These are phyloP conservation scores for Lepidium sativum DNA, from an alignment of 345 rosid genomes.

Conservation along the genomic window DNA sequence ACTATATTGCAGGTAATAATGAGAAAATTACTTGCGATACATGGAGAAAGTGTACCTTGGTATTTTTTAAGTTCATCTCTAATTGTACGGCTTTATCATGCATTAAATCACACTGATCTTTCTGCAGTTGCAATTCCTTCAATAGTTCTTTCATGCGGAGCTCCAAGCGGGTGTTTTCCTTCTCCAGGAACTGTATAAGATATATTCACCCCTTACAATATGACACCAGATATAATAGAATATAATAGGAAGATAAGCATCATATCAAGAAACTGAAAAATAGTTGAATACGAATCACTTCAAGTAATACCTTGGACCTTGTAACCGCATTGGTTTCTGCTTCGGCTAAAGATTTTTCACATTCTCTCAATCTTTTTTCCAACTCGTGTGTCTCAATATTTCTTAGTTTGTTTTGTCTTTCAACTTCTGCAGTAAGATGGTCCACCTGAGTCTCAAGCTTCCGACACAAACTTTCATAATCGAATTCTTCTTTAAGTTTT, in stretches of 20 bases:
- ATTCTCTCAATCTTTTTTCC: conserved; percentile 50
- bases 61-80: conserved; percentile 39
- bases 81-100: conserved; percentile 40
- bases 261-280: conserved; percentile 2
- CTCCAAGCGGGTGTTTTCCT: conserved; percentile 53
- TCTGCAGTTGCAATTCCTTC: conserved; percentile 46
- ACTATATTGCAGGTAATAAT: not conserved
- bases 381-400: conserved; percentile 43
- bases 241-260: not conserved
- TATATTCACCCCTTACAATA: conserved; percentile 6
- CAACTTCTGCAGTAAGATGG: conserved; percentile 77
- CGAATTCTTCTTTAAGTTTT: conserved; percentile 91
- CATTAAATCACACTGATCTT: conserved; percentile 45
- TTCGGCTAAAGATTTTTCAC: conserved; percentile 39
- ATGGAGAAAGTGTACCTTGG: conserved; percentile 48
- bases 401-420: conserved; percentile 67
- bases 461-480: conserved; percentile 85
- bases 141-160: conserved; percentile 41
- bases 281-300: not conserved
- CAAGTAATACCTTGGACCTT: conserved; percentile 62
- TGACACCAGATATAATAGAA: not conserved
- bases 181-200: conserved; percentile 51
- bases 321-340: conserved; percentile 41
- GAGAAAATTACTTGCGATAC: conserved; percentile 28
- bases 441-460: conserved; percentile 77